These are phyloP conservation scores for Nitzschia sp. DNA, from an alignment of 108 stramenopile genomes.

Conservation along the genomic window DNA sequence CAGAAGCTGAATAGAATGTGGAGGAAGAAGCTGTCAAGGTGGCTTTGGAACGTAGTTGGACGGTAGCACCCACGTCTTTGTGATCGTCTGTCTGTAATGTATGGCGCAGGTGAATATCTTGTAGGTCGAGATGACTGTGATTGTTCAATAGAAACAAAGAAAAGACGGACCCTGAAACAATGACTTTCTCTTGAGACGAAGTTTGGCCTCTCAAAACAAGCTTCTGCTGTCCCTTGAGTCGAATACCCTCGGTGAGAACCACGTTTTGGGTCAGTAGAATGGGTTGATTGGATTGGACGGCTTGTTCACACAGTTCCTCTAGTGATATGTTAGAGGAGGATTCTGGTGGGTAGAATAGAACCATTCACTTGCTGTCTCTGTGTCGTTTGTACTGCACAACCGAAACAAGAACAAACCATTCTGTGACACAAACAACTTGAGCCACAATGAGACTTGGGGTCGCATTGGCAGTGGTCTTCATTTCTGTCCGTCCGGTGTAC, in stretches of 20 bases:
- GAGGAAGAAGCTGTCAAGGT: background rate
- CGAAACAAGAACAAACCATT: background rate
- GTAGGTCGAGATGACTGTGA: slow-evolving; percentile 15
- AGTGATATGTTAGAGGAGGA: background rate
- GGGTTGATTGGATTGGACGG: slow-evolving; percentile 12
- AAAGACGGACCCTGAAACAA: slow-evolving; percentile 21
- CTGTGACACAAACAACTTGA: no score
- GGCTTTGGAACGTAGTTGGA: slow-evolving; percentile 36
- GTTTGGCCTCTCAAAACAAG: slow-evolving; percentile 14
- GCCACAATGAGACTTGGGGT: no score
- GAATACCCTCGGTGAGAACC: slow-evolving; percentile 7
- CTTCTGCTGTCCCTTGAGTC: slow-evolving; percentile 14
- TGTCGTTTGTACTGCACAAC: background rate
- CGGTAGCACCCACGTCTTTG: slow-evolving; percentile 32
- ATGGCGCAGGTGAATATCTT: slow-evolving; percentile 29
- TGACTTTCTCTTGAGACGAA: background rate
- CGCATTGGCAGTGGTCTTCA: no score
- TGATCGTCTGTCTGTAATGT: slow-evolving; percentile 18
- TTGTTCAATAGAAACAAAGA: slow-evolving; percentile 38
- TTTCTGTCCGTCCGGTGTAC: no score
- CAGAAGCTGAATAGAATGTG: slow-evolving; percentile 9
- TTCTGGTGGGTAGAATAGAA: no score
- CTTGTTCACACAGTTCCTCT: slow-evolving; percentile 16
- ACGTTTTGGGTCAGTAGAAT: slow-evolving; percentile 20
- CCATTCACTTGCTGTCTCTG: background rate